phyloP scores from a whole-genome alignment of 208 protist genomes.

The Porcisia hertigi region DNA sequence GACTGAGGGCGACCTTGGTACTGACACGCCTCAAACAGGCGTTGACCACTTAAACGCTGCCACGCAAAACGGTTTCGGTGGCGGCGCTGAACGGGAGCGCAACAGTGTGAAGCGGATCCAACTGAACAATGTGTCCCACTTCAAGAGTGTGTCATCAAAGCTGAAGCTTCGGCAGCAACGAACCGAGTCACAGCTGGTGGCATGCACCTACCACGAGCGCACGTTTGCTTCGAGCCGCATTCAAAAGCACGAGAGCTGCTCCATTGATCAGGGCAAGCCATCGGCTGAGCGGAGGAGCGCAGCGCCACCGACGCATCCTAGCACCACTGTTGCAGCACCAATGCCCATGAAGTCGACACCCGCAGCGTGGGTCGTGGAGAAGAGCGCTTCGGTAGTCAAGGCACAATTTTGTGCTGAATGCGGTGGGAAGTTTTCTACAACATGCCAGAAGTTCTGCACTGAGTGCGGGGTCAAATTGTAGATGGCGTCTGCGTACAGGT shows the following conservation, averaged over 20 bases:
- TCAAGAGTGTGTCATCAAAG: constrained; percentile 78
- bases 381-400: neutral
- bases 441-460: constrained; percentile 57
- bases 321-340: constrained; percentile 7
- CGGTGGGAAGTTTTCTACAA: constrained; percentile 37
- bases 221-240: constrained; percentile 78
- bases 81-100: neutral
- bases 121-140: constrained; percentile 81
- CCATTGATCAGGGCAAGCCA: constrained; percentile 67
- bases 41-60: neutral
- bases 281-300: constrained; percentile 12
- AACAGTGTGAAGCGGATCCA: constrained; percentile 44
- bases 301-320: neutral
- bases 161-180: constrained; percentile 44
- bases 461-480: constrained; percentile 65
- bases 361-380: neutral
- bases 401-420: constrained; percentile 72
- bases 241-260: constrained; percentile 82
- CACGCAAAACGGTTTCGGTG: neutral
- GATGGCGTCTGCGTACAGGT: neutral
- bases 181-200: constrained; percentile 33
- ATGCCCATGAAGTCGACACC: constrained; percentile 9
- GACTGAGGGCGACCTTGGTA: neutral
- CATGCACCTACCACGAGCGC: constrained; percentile 72
- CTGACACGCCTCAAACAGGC: neutral